These are phyloP conservation scores for Macadamia tetraphylla DNA, from an alignment of 164 flowering plant genomes.

Conservation along the genomic window DNA sequence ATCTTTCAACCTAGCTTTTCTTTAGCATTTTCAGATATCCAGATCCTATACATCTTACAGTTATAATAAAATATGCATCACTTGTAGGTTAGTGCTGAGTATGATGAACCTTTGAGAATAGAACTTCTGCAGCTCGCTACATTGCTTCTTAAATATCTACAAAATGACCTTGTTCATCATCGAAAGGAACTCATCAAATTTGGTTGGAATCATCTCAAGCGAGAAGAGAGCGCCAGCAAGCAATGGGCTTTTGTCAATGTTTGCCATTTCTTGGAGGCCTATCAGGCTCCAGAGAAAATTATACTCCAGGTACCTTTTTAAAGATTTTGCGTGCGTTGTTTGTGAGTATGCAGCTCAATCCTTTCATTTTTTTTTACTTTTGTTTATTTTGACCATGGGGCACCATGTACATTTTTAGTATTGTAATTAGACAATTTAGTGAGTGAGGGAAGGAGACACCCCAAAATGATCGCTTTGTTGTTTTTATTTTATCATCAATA, in stretches of 20 bases:
- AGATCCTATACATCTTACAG: neutral
- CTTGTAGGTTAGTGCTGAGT: constrained; percentile 85
- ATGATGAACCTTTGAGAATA: constrained; percentile 95
- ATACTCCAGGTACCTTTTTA: constrained; percentile 75
- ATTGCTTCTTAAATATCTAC: constrained; percentile 90
- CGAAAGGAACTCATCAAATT: constrained; percentile 95
- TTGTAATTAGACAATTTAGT: too few species aligned
- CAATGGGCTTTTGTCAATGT: constrained; percentile 99
- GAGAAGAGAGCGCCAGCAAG: constrained; percentile 99
- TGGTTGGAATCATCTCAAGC: constrained; percentile 99
- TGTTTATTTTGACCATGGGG: neutral
- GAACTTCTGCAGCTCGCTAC: constrained; percentile 98
- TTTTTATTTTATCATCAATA: too few species aligned
- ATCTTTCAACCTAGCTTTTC: neutral
- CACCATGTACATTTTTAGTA: too few species aligned
- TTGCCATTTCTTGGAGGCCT: constrained; percentile 97
- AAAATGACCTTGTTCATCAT: constrained; percentile 93
- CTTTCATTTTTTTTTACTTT: neutral
- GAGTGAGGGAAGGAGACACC: too few species aligned
- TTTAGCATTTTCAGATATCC: neutral
- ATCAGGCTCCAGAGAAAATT: constrained; percentile 98
- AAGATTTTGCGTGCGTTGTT: neutral
- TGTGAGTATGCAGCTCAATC: neutral
- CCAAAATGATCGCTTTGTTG: too few species aligned
- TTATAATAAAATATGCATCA: neutral